Percentiles rank a stretch among this genome's conserved stretches.
phyloP scores from a whole-genome alignment of 306 rosid species.

The Delonix regia region DNA sequence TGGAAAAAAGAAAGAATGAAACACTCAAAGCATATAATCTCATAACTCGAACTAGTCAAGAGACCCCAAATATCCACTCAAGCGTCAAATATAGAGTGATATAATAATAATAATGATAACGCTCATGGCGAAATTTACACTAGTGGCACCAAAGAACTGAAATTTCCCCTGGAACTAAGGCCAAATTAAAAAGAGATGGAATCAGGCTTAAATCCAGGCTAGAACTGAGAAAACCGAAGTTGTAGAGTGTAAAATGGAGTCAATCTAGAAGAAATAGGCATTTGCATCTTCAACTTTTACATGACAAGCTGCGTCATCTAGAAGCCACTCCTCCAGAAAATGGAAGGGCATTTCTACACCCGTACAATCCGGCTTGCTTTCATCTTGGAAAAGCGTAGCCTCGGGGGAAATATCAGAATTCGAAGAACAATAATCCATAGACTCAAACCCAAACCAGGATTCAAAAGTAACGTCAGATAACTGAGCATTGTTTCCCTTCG shows the following conservation, averaged over 20 bases:
- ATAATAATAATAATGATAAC: conserved; percentile 17
- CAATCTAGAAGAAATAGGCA: conserved; percentile 40
- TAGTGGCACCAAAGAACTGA: conserved; percentile 22
- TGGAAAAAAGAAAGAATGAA: background rate
- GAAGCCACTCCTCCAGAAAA: conserved; percentile 84
- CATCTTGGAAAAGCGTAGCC: conserved; percentile 58
- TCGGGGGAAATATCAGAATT: conserved; percentile 69
- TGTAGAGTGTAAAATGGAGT: conserved; percentile 20
- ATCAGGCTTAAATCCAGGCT: conserved; percentile 15
- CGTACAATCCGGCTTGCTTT: conserved; percentile 47
- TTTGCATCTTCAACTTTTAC: conserved; percentile 34
- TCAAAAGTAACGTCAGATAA: conserved; percentile 49
- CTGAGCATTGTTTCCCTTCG: conserved; percentile 20
- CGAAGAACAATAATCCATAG: conserved; percentile 57
- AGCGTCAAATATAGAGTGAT: background rate
- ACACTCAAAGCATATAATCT: conserved; percentile 22
- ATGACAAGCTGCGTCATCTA: conserved; percentile 65
- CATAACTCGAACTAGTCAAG: conserved; percentile 10
- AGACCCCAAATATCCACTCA: conserved; percentile 7
- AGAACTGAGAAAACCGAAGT: conserved; percentile 29
- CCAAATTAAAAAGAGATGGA: conserved; percentile 35
- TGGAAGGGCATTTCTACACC: conserved; percentile 50
- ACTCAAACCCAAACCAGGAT: conserved; percentile 61
- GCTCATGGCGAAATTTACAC: conserved; percentile 42
- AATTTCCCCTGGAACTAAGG: background rate